phyloP scores from a whole-genome alignment of 305 asterid species.

The Solanum aculeatissimum region DNA sequence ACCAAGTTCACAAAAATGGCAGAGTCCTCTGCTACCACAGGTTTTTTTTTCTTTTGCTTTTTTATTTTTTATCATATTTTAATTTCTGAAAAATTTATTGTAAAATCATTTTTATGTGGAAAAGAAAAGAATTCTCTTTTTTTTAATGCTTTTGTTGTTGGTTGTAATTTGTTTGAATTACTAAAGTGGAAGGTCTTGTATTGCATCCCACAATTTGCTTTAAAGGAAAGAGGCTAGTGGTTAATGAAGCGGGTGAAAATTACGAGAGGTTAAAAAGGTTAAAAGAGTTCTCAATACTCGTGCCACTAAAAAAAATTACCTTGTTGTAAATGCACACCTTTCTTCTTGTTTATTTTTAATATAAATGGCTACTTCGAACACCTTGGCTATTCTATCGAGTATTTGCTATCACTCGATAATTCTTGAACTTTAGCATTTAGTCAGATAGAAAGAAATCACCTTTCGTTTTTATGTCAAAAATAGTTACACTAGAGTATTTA shows the following conservation, averaged over 20 bases:
- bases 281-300: not conserved
- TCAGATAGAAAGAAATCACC: not conserved
- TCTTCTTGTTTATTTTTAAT: not conserved
- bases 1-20: not conserved
- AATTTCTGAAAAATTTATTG: not conserved
- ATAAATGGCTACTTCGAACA: not conserved
- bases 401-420: not conserved
- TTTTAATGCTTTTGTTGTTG: not conserved
- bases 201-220: not conserved
- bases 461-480: not conserved
- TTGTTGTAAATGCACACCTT: not conserved
- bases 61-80: not conserved
- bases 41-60: not conserved
- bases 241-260: not conserved
- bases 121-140: not conserved
- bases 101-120: not conserved
- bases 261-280: rapidly evolving
- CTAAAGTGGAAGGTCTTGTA: not conserved
- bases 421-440: not conserved
- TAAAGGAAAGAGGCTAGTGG: not conserved
- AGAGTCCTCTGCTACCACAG: not conserved
- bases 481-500: not conserved
- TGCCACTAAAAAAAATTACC: not conserved
- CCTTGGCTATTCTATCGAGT: not conserved
- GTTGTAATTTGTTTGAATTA: not conserved